These are phyloP conservation scores for Mucor sp. DNA, from an alignment of 371 early-diverging fungal genomes.

Conservation along the genomic window DNA sequence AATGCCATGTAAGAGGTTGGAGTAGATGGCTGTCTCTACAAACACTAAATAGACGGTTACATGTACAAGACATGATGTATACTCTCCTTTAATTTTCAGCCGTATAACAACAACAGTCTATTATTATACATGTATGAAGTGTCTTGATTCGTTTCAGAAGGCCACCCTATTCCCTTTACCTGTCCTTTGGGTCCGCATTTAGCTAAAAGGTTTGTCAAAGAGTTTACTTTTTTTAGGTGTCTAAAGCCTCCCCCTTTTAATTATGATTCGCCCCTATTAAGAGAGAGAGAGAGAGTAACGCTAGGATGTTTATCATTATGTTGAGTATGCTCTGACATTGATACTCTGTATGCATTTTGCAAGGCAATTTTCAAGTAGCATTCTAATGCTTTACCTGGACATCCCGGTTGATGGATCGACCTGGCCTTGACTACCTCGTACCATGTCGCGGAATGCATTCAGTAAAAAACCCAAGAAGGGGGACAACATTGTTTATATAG, in stretches of 20 bases:
- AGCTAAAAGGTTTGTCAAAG: slow-evolving; percentile 15
- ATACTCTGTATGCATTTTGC: too few relatives aligned
- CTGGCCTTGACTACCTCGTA: too few relatives aligned
- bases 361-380: too few relatives aligned
- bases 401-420: too few relatives aligned
- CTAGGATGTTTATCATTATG: not conserved
- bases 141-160: not conserved
- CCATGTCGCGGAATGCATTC: too few relatives aligned
- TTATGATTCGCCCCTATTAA: not conserved
- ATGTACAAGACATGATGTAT: not conserved
- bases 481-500: not conserved
- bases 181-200: slow-evolving; percentile 1
- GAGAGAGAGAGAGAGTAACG: not conserved
- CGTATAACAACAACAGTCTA: not conserved
- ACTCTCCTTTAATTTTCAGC: not conserved
- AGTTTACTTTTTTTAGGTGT: not conserved
- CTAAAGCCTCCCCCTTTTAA: not conserved
- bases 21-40: too few relatives aligned
- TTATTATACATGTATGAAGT: not conserved
- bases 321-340: too few relatives aligned
- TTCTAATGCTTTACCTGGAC: too few relatives aligned
- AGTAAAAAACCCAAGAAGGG: not conserved
- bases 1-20: too few relatives aligned
- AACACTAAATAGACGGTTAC: not conserved
- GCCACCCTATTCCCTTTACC: not conserved